Evolutionary conservation across 2,329 filamentous ascomycete genomes (phyloP).

Genomic region (Neonectria sp.): DNA sequence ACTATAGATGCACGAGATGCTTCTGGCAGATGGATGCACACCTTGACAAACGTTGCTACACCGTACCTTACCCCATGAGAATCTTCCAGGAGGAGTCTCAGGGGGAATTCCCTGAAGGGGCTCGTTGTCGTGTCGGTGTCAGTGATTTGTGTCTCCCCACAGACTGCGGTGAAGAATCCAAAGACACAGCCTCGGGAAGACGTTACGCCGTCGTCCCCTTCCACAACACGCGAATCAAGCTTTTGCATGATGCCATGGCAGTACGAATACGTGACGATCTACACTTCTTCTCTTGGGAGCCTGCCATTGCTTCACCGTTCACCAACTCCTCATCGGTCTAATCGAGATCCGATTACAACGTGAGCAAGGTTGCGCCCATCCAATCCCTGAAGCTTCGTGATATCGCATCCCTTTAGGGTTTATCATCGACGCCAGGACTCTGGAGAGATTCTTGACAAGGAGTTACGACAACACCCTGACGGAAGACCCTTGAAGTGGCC

Average conservation of each 20-base stretch:
- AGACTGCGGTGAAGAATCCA: background rate
- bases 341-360: constrained; percentile 42
- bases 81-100: background rate
- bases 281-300: background rate
- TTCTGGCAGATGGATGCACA: background rate
- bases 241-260: background rate
- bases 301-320: background rate
- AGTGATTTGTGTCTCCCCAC: background rate
- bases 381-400: background rate
- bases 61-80: background rate
- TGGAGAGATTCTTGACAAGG: background rate
- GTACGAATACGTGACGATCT: background rate
- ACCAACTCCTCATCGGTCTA: constrained; percentile 29
- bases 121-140: background rate
- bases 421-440: constrained; percentile 1
- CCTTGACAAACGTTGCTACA: background rate
- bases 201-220: constrained; percentile 3
- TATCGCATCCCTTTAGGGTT: background rate
- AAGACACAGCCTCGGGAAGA: constrained; percentile 19
- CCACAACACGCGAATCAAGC: constrained; percentile 4
- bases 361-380: constrained; percentile 13
- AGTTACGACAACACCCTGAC: background rate
- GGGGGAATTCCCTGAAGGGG: background rate
- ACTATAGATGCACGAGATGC: background rate
- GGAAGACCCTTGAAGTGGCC: background rate